Conservation (phyloP, 129 eudicot species). For the Logfia minima region DNA sequence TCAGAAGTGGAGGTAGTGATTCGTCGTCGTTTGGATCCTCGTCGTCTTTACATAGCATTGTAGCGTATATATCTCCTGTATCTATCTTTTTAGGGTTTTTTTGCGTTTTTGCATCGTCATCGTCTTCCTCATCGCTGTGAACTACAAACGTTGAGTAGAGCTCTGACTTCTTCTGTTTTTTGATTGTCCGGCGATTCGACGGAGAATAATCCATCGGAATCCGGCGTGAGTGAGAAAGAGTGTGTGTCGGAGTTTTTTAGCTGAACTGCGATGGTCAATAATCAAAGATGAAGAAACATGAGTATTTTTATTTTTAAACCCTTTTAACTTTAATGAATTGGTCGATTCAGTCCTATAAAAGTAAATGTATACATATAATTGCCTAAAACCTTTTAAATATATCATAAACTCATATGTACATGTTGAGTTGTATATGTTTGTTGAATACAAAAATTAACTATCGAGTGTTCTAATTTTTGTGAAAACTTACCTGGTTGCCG, state of each 20-base stretch:
- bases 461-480: too few species aligned
- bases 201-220: conserved; percentile 59
- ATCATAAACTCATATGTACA: too few species aligned
- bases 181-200: conserved; percentile 48
- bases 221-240: conserved; percentile 6
- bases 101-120: conserved; percentile 18
- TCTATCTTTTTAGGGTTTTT: conserved; percentile 34
- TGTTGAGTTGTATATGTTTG: neutral
- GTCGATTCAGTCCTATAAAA: neutral
- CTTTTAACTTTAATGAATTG: conserved; percentile 4
- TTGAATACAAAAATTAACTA: too few species aligned
- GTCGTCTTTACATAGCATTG: conserved; percentile 67
- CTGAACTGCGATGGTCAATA: conserved; percentile 23
- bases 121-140: conserved; percentile 49
- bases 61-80: conserved; percentile 54
- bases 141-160: conserved; percentile 65
- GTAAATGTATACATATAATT: neutral
- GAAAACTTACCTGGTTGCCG: neutral
- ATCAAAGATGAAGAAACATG: neutral
- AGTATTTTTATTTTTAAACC: neutral
- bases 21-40: conserved; percentile 66
- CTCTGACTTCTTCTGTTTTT: conserved; percentile 51
- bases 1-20: conserved; percentile 87
- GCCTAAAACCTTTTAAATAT: too few species aligned
- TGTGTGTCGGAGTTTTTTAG: conserved; percentile 16